These are phyloP conservation scores for Chrysanthemum lavandulifolium DNA, from an alignment of 129 eudicot species.

Conservation along the genomic window DNA sequence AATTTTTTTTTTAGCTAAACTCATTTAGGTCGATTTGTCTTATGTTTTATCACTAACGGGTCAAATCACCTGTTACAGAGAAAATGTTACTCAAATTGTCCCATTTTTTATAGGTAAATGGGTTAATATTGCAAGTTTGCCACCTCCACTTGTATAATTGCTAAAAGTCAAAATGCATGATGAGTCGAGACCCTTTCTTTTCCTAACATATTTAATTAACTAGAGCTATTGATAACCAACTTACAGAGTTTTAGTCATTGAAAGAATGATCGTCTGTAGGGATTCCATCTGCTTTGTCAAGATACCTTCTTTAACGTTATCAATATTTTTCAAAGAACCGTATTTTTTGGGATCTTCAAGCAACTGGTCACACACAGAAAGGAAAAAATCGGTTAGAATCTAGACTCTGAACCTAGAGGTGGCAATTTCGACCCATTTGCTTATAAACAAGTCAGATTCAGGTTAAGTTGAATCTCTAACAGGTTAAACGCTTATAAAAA, in stretches of 20 bases:
- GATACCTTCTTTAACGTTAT: slow-evolving; percentile 53
- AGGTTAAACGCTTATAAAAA: too few species aligned
- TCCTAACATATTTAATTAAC: too few species aligned
- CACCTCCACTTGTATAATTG: too few species aligned
- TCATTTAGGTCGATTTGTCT: background rate
- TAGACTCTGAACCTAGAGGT: too few species aligned
- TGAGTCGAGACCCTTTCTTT: too few species aligned
- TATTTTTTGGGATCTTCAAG: slow-evolving; percentile 24
- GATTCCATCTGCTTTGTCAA: slow-evolving; percentile 76
- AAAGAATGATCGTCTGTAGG: slow-evolving; percentile 50
- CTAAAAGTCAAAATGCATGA: too few species aligned
- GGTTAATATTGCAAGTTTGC: too few species aligned
- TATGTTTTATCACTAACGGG: background rate
- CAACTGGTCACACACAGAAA: background rate
- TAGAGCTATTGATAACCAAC: slow-evolving; percentile 1
- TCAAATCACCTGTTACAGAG: background rate
- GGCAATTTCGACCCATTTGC: too few species aligned
- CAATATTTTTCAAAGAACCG: slow-evolving; percentile 58
- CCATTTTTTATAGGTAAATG: background rate
- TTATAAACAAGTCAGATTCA: too few species aligned
- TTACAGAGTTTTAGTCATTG: slow-evolving; percentile 65
- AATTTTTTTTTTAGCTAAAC: background rate
- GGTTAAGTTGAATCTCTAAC: too few species aligned
- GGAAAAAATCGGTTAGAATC: too few species aligned
- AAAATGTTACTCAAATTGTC: background rate